These are phyloP conservation scores for Vitis riparia DNA, from an alignment of 164 flowering plant genomes.

Conservation along the genomic window DNA sequence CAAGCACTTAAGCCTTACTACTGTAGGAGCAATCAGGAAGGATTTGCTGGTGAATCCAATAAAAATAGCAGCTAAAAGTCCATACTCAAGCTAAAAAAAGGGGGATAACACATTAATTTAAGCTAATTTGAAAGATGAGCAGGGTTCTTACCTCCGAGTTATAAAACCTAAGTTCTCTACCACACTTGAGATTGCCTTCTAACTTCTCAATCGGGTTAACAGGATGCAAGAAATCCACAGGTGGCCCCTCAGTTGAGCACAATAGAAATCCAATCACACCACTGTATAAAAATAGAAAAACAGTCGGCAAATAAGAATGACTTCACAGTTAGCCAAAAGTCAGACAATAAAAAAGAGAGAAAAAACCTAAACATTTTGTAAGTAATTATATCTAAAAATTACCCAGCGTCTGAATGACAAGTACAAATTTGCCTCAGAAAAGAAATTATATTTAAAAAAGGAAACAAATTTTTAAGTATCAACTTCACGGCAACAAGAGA, in stretches of 20 bases:
- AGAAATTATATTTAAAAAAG: no score
- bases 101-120: neutral
- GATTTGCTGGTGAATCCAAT: no score
- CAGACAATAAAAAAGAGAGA: neutral
- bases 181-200: constrained; percentile 58
- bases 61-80: no score
- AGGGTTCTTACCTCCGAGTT: constrained; percentile 71
- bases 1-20: no score
- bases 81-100: neutral
- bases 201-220: constrained; percentile 92
- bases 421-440: no score
- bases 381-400: no score
- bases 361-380: no score
- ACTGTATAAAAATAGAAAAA: constrained; percentile 33
- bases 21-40: no score
- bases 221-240: constrained; percentile 79
- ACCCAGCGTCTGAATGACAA: no score
- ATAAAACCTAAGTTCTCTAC: constrained; percentile 81
- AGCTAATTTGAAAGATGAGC: neutral
- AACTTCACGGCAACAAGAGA: no score
- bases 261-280: constrained; percentile 92
- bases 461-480: no score
- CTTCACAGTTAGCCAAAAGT: neutral
- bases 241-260: constrained; percentile 88
- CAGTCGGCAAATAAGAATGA: neutral